Conservation (phyloP, 2,329 filamentous ascomycete genomes). For the Pseudocercospora cruenta region DNA sequence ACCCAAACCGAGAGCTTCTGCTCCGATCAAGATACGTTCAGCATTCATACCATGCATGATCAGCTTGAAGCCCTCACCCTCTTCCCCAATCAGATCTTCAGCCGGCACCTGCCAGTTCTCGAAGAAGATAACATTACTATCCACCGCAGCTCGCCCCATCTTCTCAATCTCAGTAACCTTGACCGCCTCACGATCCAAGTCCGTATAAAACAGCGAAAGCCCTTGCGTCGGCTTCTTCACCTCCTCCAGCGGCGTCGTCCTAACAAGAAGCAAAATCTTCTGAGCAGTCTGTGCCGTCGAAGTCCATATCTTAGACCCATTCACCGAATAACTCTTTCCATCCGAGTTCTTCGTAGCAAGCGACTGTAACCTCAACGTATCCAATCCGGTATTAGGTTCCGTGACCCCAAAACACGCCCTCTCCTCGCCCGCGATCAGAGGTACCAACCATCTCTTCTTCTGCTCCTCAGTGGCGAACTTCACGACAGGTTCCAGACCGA, state of each 20-base stretch:
- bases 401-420: conserved; percentile 71
- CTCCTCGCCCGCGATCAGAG: conserved; percentile 47
- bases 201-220: conserved; percentile 52
- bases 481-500: conserved; percentile 50
- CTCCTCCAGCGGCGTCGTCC: conserved; percentile 48
- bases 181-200: conserved; percentile 43
- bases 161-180: conserved; percentile 51
- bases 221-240: conserved; percentile 49
- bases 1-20: conserved; percentile 54
- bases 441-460: conserved; percentile 44
- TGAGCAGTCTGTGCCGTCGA: conserved; percentile 51
- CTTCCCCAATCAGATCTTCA: conserved; percentile 45
- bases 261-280: conserved; percentile 49
- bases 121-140: conserved; percentile 51
- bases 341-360: conserved; percentile 37
- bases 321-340: conserved; percentile 44
- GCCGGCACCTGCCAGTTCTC: conserved; percentile 49
- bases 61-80: conserved; percentile 52
- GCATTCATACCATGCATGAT: conserved; percentile 80
- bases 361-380: conserved; percentile 48
- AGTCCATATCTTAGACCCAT: conserved; percentile 51
- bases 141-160: conserved; percentile 51
- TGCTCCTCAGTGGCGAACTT: conserved; percentile 51
- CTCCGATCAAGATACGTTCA: conserved; percentile 70
- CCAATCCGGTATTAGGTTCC: conserved; percentile 41